phyloP scores from a whole-genome alignment of 2,329 filamentous ascomycete species.

The Colletotrichum godetiae region DNA sequence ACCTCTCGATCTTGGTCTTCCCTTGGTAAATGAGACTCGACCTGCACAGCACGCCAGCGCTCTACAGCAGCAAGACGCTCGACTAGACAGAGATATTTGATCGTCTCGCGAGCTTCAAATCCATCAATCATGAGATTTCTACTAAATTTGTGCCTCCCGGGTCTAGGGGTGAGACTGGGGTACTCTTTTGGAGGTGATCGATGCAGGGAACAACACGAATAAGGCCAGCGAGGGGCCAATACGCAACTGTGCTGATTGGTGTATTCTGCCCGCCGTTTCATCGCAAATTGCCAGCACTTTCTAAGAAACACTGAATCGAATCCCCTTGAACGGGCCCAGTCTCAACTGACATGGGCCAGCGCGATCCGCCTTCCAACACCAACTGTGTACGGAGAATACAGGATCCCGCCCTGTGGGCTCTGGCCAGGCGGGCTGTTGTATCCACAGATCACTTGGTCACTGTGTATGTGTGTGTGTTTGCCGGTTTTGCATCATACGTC shows the following conservation, averaged over 20 bases:
- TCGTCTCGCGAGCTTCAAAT: background rate
- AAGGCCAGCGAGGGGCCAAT: background rate
- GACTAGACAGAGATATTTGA: background rate
- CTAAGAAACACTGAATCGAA: constrained; percentile 13
- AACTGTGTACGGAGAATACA: too few relatives aligned
- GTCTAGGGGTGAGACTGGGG: background rate
- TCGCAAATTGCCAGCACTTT: constrained; percentile 22
- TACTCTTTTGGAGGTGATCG: constrained; percentile 9
- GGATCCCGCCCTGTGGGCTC: too few relatives aligned
- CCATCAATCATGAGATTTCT: background rate
- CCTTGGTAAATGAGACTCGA: too few relatives aligned
- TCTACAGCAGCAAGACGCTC: background rate
- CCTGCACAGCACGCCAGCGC: background rate
- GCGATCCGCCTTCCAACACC: background rate
- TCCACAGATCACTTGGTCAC: too few relatives aligned
- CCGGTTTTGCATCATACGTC: background rate
- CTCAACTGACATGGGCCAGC: background rate
- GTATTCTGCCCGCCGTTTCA: constrained; percentile 9
- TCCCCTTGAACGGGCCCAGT: background rate
- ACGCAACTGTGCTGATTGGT: background rate
- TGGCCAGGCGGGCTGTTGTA: too few relatives aligned
- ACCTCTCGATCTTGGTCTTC: too few relatives aligned
- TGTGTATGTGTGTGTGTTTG: too few relatives aligned
- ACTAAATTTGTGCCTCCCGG: background rate
- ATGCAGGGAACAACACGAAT: constrained; percentile 16